Conservation (phyloP, 805 yeast species). For the Candida ficus region DNA sequence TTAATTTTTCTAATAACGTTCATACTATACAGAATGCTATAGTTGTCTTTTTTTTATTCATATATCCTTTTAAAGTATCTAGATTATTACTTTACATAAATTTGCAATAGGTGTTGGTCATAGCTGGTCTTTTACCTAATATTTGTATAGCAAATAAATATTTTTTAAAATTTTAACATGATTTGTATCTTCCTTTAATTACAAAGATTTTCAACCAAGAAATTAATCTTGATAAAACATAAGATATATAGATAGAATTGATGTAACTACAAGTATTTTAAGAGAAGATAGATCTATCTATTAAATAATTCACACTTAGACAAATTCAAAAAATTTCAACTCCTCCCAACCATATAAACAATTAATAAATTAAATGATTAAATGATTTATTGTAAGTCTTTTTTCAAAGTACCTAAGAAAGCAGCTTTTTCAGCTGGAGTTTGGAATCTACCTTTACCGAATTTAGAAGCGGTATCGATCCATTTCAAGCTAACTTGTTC, state of each 20-base stretch:
- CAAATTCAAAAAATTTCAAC: not conserved
- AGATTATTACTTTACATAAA: too few relatives aligned
- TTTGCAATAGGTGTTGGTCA: not conserved
- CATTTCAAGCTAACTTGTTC: constrained; percentile 97
- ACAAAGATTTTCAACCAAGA: too few relatives aligned
- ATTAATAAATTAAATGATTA: constrained; percentile 1
- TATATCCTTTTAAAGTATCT: too few relatives aligned
- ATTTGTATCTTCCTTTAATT: too few relatives aligned
- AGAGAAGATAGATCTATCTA: constrained; percentile 2
- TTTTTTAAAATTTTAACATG: too few relatives aligned
- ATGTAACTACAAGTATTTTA: not conserved
- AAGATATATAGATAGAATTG: too few relatives aligned
- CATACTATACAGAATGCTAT: too few relatives aligned
- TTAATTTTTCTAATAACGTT: too few relatives aligned
- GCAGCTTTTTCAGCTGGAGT: constrained; percentile 99
- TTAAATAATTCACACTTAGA: constrained; percentile 3
- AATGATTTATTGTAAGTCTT: constrained; percentile 68
- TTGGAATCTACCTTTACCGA: constrained; percentile 99
- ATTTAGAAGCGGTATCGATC: constrained; percentile 99
- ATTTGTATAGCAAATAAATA: not conserved
- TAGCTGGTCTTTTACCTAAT: not conserved
- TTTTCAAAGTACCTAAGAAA: constrained; percentile 99
- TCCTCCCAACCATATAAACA: not conserved
- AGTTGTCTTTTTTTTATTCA: too few relatives aligned
- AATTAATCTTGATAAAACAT: too few relatives aligned